Percentiles rank a stretch among this genome's conserved stretches.
Evolutionary conservation across 176 grass and related monocot species (phyloP).

Genomic region (Thalia dealbata): DNA sequence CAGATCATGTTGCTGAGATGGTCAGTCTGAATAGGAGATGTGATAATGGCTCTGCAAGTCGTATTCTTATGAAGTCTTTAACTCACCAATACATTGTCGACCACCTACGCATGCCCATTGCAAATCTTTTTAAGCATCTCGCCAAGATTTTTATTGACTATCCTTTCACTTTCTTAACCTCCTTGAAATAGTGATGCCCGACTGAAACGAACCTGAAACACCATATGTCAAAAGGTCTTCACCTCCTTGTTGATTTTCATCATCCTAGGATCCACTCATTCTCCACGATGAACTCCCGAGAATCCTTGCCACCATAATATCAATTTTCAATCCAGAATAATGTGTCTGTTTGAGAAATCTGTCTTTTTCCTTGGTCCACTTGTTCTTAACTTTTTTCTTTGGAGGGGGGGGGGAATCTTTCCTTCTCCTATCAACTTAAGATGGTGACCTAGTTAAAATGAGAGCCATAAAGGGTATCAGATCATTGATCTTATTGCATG

Average conservation of each 20-base stretch:
- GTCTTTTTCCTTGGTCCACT: neutral
- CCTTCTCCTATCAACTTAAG: neutral
- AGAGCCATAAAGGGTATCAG: neutral
- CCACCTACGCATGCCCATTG: neutral
- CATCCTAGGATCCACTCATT: neutral
- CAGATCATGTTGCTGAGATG: neutral
- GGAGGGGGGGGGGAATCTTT: too few relatives aligned
- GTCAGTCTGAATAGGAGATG: neutral
- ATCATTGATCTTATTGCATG: neutral
- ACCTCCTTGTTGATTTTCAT: neutral
- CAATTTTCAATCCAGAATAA: neutral
- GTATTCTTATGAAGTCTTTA: neutral
- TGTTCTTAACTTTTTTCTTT: neutral
- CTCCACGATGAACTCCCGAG: neutral
- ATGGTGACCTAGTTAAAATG: neutral
- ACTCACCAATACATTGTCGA: neutral
- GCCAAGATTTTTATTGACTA: neutral
- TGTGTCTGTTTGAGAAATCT: neutral
- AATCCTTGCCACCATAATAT: neutral
- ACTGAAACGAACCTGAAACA: neutral
- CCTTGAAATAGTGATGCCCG: neutral
- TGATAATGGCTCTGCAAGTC: neutral
- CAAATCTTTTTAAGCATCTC: neutral
- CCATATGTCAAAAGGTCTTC: neutral
- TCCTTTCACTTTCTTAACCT: neutral